phyloP scores from a whole-genome alignment of 2,329 filamentous ascomycete genomes.

The Mycosphaerella sp. region DNA sequence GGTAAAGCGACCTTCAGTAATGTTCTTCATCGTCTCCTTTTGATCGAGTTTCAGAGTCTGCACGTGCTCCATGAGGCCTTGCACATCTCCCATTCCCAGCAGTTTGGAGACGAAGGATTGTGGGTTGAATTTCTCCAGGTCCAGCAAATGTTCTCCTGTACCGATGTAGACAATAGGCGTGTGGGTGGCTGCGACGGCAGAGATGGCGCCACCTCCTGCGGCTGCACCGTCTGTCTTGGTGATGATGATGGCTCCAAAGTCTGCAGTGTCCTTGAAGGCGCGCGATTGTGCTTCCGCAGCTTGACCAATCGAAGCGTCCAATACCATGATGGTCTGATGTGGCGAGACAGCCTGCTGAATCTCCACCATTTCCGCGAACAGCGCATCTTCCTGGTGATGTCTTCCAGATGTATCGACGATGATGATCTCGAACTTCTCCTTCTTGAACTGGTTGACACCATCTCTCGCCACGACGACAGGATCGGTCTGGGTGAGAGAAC shows the following conservation, averaged over 20 bases:
- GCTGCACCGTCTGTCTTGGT: constrained; percentile 98
- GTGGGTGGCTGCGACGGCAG: constrained; percentile 89
- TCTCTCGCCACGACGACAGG: constrained; percentile 89
- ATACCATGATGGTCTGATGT: constrained; percentile 96
- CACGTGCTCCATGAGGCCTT: constrained; percentile 90
- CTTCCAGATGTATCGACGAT: constrained; percentile 96
- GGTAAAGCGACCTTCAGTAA: constrained; percentile 93
- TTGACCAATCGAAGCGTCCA: constrained; percentile 94
- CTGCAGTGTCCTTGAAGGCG: constrained; percentile 94
- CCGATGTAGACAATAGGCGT: constrained; percentile 98
- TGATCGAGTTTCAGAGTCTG: constrained; percentile 93
- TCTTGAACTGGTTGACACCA: constrained; percentile 98
- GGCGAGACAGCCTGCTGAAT: constrained; percentile 86
- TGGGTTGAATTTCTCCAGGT: constrained; percentile 86
- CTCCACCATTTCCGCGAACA: constrained; percentile 97
- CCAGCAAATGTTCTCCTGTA: constrained; percentile 94
- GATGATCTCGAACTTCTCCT: constrained; percentile 96
- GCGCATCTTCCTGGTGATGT: constrained; percentile 86
- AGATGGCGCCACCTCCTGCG: constrained; percentile 92
- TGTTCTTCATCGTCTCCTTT: constrained; percentile 99
- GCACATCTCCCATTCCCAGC: constrained; percentile 95
- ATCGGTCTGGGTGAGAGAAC: constrained; percentile 91
- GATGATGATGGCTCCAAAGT: constrained; percentile 98
- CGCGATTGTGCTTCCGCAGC: constrained; percentile 90
- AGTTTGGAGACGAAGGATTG: constrained; percentile 91